Conservation (phyloP, 1,139 yeast species). For the Geotrichum carabidarum region DNA sequence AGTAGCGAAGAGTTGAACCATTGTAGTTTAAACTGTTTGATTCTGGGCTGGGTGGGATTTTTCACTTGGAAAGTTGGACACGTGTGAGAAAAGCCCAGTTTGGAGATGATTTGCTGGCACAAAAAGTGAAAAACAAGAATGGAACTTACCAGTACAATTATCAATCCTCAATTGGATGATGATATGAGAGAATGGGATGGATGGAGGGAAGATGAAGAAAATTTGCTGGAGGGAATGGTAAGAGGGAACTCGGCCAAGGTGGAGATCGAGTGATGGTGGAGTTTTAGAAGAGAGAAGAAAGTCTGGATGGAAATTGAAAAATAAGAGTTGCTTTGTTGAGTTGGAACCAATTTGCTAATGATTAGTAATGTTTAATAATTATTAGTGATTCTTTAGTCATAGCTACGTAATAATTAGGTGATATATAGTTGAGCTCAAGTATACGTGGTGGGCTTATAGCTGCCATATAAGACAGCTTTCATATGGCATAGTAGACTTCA, state of each 20-base stretch:
- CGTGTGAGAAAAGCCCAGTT: background rate
- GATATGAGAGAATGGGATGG: background rate
- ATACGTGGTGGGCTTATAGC: no score
- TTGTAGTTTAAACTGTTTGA: background rate
- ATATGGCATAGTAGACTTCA: no score
- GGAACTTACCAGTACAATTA: background rate
- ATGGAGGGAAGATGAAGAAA: constrained; percentile 4
- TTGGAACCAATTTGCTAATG: background rate
- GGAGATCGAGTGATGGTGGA: constrained; percentile 1
- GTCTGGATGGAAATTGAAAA: background rate
- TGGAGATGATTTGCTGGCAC: background rate
- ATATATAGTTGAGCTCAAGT: no score
- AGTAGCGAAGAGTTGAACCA: background rate
- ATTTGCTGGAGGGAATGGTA: background rate
- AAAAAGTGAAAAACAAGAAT: background rate
- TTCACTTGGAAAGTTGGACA: constrained; percentile 5
- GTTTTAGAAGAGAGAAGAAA: background rate
- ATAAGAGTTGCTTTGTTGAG: constrained; percentile 1
- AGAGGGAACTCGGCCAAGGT: background rate
- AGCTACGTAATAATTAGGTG: no score
- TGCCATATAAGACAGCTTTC: no score
- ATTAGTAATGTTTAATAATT: background rate
- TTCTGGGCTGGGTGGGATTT: background rate
- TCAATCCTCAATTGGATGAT: background rate
- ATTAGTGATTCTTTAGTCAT: no score